phyloP scores from a whole-genome alignment of 805 yeast genomes.

The Kuraishia piskuri region DNA sequence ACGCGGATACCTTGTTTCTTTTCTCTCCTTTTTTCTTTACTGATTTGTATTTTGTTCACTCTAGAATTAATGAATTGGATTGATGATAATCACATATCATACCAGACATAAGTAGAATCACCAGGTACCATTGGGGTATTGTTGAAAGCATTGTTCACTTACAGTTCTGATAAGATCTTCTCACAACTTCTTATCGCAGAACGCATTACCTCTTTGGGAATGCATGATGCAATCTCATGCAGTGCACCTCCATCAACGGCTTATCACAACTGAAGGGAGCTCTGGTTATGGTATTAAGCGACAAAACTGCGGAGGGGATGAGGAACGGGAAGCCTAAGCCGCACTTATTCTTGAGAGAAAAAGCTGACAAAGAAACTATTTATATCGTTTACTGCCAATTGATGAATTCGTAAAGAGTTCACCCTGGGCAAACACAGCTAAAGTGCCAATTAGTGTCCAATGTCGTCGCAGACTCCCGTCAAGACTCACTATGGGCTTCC shows the following conservation, averaged over 20 bases:
- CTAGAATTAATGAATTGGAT: not conserved
- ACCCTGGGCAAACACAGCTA: no score
- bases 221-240: not conserved
- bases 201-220: not conserved
- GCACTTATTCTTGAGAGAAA: no score
- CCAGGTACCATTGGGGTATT: no score
- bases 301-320: no score
- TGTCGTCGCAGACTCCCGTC: constrained; percentile 15
- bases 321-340: not conserved
- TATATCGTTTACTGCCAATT: not conserved
- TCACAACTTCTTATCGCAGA: not conserved
- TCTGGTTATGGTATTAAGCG: not conserved
- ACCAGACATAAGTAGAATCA: no score
- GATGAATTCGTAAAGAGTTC: no score
- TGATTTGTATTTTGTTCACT: not conserved
- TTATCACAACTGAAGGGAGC: not conserved
- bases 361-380: not conserved
- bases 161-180: not conserved
- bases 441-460: not conserved
- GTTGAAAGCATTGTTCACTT: no score
- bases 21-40: not conserved
- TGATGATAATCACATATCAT: not conserved
- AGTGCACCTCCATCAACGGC: not conserved
- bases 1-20: not conserved
- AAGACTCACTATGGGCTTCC: constrained; percentile 16